Evolutionary conservation across 148 eudicot genomes (phyloP).

Genomic region (Polygonum maritimum): DNA sequence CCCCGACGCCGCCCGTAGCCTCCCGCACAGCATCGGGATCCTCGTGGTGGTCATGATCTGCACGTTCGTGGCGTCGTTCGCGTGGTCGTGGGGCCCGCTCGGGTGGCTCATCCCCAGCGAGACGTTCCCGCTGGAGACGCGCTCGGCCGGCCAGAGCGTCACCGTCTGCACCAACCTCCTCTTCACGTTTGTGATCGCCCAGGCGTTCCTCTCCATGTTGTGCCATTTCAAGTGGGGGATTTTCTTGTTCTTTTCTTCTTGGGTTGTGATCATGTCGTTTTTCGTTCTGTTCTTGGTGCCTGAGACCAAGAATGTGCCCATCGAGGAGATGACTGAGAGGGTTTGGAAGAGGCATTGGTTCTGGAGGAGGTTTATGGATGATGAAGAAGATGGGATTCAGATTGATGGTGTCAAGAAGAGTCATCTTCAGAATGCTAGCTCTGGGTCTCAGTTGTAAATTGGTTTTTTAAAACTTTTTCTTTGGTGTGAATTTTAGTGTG

Average conservation of each 20-base stretch:
- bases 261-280: conserved; percentile 77
- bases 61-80: conserved; percentile 69
- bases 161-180: conserved; percentile 75
- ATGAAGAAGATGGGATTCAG: conserved; percentile 13
- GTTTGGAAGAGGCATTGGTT: conserved; percentile 89
- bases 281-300: conserved; percentile 79
- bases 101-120: conserved; percentile 98
- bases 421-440: neutral
- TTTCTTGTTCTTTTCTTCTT: conserved; percentile 77
- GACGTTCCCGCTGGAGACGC: conserved; percentile 79
- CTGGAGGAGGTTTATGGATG: conserved; percentile 72
- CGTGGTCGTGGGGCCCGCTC: conserved; percentile 95
- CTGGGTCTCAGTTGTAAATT: neutral
- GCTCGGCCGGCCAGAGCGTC: conserved; percentile 90
- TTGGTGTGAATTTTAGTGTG: neutral
- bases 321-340: conserved; percentile 84
- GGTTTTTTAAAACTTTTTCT: no score
- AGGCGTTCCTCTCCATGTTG: conserved; percentile 80
- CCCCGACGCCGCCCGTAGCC: conserved; percentile 35
- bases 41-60: conserved; percentile 70
- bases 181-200: conserved; percentile 77
- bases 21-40: conserved; percentile 40
- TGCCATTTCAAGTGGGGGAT: conserved; percentile 78
- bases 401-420: neutral
- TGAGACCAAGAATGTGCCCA: conserved; percentile 90